These are phyloP conservation scores for Septoria petroselini DNA, from an alignment of 2,329 filamentous ascomycete species.

Conservation along the genomic window DNA sequence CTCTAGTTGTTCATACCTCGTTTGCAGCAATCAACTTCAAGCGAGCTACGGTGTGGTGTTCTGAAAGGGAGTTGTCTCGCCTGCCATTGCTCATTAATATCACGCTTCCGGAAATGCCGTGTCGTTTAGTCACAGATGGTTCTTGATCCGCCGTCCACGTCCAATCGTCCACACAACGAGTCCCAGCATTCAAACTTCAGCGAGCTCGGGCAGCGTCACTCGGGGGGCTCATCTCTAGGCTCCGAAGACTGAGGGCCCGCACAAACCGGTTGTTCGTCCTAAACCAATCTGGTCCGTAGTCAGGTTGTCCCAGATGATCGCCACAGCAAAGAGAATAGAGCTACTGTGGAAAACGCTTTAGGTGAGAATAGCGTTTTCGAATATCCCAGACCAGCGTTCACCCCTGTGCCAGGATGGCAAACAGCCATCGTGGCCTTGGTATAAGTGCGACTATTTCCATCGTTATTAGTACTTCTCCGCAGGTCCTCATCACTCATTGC, in stretches of 20 bases:
- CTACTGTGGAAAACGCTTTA: constrained; percentile 5
- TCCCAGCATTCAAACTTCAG: not conserved
- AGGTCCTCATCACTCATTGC: not conserved
- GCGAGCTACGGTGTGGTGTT: too few relatives aligned
- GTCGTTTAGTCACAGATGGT: not conserved
- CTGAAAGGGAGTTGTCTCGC: too few relatives aligned
- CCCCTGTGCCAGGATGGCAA: constrained; percentile 12
- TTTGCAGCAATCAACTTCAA: too few relatives aligned
- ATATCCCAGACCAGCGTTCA: constrained; percentile 14
- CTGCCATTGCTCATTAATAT: too few relatives aligned
- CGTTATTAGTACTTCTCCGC: constrained; percentile 1
- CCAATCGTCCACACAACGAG: constrained; percentile 8
- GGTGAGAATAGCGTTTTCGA: constrained; percentile 18
- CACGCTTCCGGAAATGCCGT: too few relatives aligned
- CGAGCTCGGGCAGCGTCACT: constrained; percentile 6
- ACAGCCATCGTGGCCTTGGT: not conserved
- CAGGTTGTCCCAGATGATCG: not conserved
- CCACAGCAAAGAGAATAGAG: not conserved
- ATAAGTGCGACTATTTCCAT: constrained; percentile 4
- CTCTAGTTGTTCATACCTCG: not conserved
- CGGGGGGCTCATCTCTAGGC: constrained; percentile 14
- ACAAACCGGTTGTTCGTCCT: constrained; percentile 14
- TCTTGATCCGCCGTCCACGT: constrained; percentile 1
- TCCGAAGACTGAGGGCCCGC: constrained; percentile 6
- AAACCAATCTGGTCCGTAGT: not conserved